These are phyloP conservation scores for Melaleuca quinquenervia DNA, from an alignment of 345 rosid genomes.

Conservation along the genomic window DNA sequence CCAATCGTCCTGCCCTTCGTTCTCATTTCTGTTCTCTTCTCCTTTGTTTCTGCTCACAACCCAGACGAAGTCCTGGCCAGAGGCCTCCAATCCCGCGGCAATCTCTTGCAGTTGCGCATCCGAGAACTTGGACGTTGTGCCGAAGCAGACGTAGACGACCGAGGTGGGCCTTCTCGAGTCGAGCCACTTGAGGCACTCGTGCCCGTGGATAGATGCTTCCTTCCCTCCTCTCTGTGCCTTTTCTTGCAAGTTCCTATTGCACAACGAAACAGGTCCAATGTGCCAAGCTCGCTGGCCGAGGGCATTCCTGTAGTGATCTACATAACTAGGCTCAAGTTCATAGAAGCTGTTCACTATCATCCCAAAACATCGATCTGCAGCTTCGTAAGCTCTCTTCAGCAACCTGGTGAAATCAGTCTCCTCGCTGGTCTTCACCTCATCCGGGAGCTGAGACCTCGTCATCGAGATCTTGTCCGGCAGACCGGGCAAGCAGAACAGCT, in stretches of 20 bases:
- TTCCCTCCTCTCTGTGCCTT: conserved; percentile 15
- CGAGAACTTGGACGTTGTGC: conserved; percentile 16
- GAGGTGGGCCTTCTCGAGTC: conserved; percentile 17
- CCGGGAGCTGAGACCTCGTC: conserved; percentile 23
- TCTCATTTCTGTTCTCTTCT: neutral
- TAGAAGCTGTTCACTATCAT: conserved; percentile 6
- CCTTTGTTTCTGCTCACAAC: conserved; percentile 12
- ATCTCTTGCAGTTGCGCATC: conserved; percentile 25
- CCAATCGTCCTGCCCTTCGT: conserved; percentile 18
- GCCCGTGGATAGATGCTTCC: conserved; percentile 8
- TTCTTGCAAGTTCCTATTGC: neutral
- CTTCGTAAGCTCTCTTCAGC: neutral
- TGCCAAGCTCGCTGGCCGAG: conserved; percentile 2
- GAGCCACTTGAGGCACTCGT: conserved; percentile 34
- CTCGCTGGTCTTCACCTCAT: neutral
- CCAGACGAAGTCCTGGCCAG: conserved; percentile 37
- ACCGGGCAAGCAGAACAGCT: conserved; percentile 32
- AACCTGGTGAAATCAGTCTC: neutral
- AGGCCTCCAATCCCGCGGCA: conserved; percentile 25
- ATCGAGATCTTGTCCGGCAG: conserved; percentile 33
- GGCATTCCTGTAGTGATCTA: conserved; percentile 1
- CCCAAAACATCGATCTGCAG: neutral
- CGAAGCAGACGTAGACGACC: conserved; percentile 38
- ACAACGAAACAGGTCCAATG: conserved; percentile 7
- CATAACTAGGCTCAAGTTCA: conserved; percentile 11